A percentile compares a stretch with the other conserved stretches of the same genome.
These are phyloP conservation scores for Pythium sukuiense DNA, from an alignment of 352 stramenopile species.

Conservation along the genomic window DNA sequence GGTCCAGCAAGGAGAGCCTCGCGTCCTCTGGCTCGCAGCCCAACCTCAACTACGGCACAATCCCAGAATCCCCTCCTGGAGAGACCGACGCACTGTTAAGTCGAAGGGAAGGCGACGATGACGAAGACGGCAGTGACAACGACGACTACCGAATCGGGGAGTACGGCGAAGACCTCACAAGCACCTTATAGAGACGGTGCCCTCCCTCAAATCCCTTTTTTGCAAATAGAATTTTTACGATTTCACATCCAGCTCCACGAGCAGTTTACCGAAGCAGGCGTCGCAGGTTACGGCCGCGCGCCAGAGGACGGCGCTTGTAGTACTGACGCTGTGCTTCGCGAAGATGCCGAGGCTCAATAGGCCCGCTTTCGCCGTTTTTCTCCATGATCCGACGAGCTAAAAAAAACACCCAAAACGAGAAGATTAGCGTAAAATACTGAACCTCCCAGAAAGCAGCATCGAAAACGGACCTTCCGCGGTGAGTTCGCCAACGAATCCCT, in stretches of 20 bases:
- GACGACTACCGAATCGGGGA: not conserved
- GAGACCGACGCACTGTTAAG: slow-evolving; percentile 18
- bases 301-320: slow-evolving; percentile 73
- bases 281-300: slow-evolving; percentile 55
- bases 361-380: slow-evolving; percentile 68
- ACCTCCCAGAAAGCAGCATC: not conserved
- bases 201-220: slow-evolving; percentile 8
- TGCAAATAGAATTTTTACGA: slow-evolving; percentile 25
- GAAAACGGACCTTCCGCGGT: slow-evolving; percentile 62
- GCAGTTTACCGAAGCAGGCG: slow-evolving; percentile 47
- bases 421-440: not conserved
- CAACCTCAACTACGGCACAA: slow-evolving; percentile 14
- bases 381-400: slow-evolving; percentile 81
- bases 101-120: slow-evolving; percentile 3
- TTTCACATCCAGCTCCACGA: not conserved
- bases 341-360: slow-evolving; percentile 73
- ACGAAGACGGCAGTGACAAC: slow-evolving; percentile 3
- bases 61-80: slow-evolving; percentile 2
- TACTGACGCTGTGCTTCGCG: slow-evolving; percentile 82
- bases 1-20: slow-evolving; percentile 27
- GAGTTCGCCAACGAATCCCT: slow-evolving; percentile 80
- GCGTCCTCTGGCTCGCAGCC: slow-evolving; percentile 24
- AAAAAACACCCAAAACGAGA: slow-evolving; percentile 1
- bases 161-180: not conserved
- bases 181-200: slow-evolving; percentile 12